Evolutionary conservation across 2,329 filamentous ascomycete species (phyloP), one percentile per base, ranked within the genome.

Genomic region (Chaetomium globosum): DNA sequence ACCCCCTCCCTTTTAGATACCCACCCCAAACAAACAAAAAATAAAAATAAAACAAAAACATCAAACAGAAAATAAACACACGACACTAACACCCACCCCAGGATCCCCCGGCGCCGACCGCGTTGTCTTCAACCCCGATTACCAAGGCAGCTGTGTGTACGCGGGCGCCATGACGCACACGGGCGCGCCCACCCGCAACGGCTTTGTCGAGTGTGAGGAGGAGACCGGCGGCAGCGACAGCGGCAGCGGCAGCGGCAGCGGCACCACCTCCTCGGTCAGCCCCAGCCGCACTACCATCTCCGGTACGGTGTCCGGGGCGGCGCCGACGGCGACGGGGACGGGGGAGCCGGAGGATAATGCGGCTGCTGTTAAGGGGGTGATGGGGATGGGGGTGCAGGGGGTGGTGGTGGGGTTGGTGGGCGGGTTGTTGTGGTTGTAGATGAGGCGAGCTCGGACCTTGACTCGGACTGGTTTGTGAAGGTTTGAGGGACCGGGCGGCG

Each of bases 101-200:
- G 69, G 55, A 19, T 51, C 65, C 13, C 69, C 69, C 3, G 69
- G 69, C 19, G 26, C 69, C 1, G 69, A 70, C 53, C 64, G 69
- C 30, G 51, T 70, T 56, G 63, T 70, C 43, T 65, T 70, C 39
- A 66, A 65, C 53, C 64, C 69, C 4, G 31, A 58, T 26, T 55
- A 58, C 59, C 54, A 65, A 4, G 59, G 63, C 36, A 19, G 16
- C 1, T 70, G 69, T 56, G 64, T 63, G 26, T 70, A 68, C 30
- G 66, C 66, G 36, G 69, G 67, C 59, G 48, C 67, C 55, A 70
- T 70, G 64, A 70, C 69, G 26, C 69, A 70, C 58, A 68, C 67
- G 3, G 63, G 31, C 19, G 67, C 69, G n/a, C 19, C 54, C n/a
- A 51, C 53, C 1, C 48, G 39, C 30, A 69, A 69, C 49, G 64